phyloP scores from a whole-genome alignment of 805 yeast genomes.

The Pichia deserticola region DNA sequence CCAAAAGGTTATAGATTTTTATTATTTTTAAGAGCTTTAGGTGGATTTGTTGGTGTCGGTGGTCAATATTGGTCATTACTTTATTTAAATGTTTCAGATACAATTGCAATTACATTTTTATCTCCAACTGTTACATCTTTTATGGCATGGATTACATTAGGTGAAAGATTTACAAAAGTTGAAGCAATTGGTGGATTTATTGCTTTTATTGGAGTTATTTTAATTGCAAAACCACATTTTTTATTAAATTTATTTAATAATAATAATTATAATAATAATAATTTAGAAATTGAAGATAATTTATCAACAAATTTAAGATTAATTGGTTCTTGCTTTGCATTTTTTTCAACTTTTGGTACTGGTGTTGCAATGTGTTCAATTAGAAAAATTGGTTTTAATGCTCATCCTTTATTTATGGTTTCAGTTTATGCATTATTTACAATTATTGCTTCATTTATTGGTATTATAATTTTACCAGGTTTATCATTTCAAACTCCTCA shows the following conservation, averaged over 20 bases:
- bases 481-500: conserved; percentile 55
- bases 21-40: conserved; percentile 45
- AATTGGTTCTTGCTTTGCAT: conserved; percentile 56
- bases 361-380: conserved; percentile 62
- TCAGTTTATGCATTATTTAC: conserved; percentile 65
- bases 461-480: conserved; percentile 50
- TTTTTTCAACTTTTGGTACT: conserved; percentile 64
- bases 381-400: conserved; percentile 66
- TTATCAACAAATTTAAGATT: conserved; percentile 31
- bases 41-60: conserved; percentile 77
- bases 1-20: conserved; percentile 6
- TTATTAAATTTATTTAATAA: conserved; percentile 35
- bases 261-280: not conserved
- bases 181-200: conserved; percentile 65
- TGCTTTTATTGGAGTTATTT: conserved; percentile 67
- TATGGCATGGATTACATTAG: conserved; percentile 58
- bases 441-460: conserved; percentile 44
- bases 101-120: conserved; percentile 71
- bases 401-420: conserved; percentile 76
- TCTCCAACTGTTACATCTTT: conserved; percentile 72
- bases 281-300: not conserved
- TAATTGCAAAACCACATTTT: conserved; percentile 78
- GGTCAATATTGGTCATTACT: conserved; percentile 68
- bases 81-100: conserved; percentile 72
- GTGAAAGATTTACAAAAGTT: conserved; percentile 55